Conservation (phyloP, 306 rosid genomes). For the Prunus campanulata region DNA sequence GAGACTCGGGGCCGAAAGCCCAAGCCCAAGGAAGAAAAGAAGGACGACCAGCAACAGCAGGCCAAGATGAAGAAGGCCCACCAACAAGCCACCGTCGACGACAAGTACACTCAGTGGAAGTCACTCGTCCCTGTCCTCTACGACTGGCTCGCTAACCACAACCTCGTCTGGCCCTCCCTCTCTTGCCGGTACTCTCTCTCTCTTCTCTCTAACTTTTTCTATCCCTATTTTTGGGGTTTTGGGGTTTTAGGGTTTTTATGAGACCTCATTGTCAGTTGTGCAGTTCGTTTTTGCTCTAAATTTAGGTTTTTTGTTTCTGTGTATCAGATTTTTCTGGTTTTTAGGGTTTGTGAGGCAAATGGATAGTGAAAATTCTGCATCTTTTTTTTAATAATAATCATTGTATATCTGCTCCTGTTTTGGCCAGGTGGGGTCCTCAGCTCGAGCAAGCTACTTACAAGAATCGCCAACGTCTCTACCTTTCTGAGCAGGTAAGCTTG, state of each 20-base stretch:
- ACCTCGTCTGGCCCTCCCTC: constrained; percentile 96
- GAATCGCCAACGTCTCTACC: constrained; percentile 85
- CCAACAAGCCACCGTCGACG: constrained; percentile 66
- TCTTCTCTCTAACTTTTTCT: not conserved
- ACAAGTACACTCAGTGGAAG: constrained; percentile 86
- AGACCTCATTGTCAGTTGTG: not conserved
- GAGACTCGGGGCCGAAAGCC: constrained; percentile 87
- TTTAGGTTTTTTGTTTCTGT: not conserved
- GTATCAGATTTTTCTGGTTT: not conserved
- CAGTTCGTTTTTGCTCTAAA: not conserved
- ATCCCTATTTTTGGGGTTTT: constrained; percentile 13
- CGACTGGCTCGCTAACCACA: constrained; percentile 96
- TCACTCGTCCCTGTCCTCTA: constrained; percentile 84
- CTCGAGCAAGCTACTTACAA: constrained; percentile 78
- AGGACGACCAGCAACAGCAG: constrained; percentile 42
- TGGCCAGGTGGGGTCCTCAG: constrained; percentile 85
- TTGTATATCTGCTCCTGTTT: not conserved
- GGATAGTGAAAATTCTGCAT: not conserved
- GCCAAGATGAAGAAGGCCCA: constrained; percentile 45
- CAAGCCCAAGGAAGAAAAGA: constrained; percentile 77
- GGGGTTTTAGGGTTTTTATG: constrained; percentile 14
- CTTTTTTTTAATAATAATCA: not conserved
- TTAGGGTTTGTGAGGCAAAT: not conserved
- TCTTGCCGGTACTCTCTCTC: constrained; percentile 61
- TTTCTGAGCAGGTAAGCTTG: constrained; percentile 71